Base-by-base conservation (phyloP, 495 filamentous ascomycete species). In the Hypoxylon perforatum region DNA sequence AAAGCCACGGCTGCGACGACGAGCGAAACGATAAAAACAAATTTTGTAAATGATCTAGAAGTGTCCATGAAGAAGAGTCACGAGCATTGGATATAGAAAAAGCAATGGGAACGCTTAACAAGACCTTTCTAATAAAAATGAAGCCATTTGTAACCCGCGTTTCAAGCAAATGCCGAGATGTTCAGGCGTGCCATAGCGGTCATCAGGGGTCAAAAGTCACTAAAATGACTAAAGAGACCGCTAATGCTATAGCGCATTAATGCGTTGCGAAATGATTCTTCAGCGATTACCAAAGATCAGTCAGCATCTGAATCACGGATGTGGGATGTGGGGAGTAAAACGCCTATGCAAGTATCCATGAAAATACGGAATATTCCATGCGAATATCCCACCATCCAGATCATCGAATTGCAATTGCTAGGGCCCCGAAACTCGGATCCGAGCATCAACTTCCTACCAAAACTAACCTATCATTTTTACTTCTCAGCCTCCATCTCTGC, bases 221-320 rank as follows among this genome's bases (percentile, higher is more conserved):
- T 33, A 33, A 48, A 30, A 14, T 57, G 25, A 41, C 36, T 59
- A 44, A 54, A 10, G 15, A 39, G 30, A 10, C 39, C 57, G 9
- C 36, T 60, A 49, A 9, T 28, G 57, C 30, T 33, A 33, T 10
- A 10, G 30, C 8, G 30, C 30, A 5, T 10, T 33, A 10, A 8
- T 6, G 11, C n/a, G 36, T 23, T 21, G 36, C 56, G 19, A 14
- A 21, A 11, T 28, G 42, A 56, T 69, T 69, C 46, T 61, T 61
- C 66, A 61, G 63, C 59, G 51, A 73, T 73, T 73, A 73, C 63
- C 54, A 73, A 73, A 41, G 28, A 73, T 73, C 54, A 56, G 70
- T 72, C 70, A 72, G 70, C 70, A 64, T 28, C 18, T 15, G 3
- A 48, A 41, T 21, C 17, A 44, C 42, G 14, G 8, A 57, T 39